Percentiles rank a stretch among this genome's conserved stretches.
Evolutionary conservation across 257 asterid species (phyloP).

Genomic region (Echium plantagineum): DNA sequence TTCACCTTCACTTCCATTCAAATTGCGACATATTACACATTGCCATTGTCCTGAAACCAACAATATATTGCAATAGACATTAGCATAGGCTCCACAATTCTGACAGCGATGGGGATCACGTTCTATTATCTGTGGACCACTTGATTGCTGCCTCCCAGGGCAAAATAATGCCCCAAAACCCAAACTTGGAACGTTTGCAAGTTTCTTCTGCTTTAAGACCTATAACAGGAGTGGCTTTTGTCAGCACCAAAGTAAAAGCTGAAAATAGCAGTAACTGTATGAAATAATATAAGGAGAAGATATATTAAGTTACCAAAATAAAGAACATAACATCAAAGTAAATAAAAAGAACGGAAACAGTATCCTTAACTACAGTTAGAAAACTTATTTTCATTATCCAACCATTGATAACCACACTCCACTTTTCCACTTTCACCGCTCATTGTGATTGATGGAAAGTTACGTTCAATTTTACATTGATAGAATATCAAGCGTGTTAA

Average conservation of each 20-base stretch:
- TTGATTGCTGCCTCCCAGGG: conserved; percentile 70
- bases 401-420: too few species aligned
- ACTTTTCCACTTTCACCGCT: too few species aligned
- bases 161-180: conserved; percentile 93
- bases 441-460: too few species aligned
- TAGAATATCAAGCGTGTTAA: too few species aligned
- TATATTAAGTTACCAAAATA: not conserved
- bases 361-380: too few species aligned
- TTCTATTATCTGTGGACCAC: conserved; percentile 83
- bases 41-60: conserved; percentile 98
- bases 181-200: conserved; percentile 68
- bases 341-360: not conserved
- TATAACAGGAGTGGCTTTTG: conserved; percentile 14
- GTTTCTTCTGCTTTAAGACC: conserved; percentile 85
- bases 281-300: not conserved
- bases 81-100: conserved; percentile 85
- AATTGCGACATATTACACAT: conserved; percentile 72
- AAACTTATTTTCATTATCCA: too few species aligned
- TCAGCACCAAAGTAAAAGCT: not conserved
- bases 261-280: not conserved
- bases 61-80: conserved; percentile 76
- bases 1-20: conserved; percentile 89
- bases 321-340: not conserved
- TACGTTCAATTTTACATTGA: too few species aligned
- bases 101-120: conserved; percentile 90